These are phyloP conservation scores for Yamadazyma conglobata DNA, from an alignment of 1,139 yeast genomes.

Conservation along the genomic window DNA sequence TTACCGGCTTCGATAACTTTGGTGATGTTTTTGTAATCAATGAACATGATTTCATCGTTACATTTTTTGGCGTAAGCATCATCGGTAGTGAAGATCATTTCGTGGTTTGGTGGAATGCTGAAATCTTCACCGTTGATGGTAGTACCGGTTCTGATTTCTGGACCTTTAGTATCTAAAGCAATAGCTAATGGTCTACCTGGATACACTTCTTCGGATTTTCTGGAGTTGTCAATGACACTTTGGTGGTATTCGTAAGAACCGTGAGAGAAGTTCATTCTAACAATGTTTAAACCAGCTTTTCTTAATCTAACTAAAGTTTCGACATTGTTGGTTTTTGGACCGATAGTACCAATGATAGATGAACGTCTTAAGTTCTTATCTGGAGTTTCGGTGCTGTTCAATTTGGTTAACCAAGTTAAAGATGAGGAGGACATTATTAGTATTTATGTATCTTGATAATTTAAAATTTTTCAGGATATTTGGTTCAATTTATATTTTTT, in stretches of 20 bases:
- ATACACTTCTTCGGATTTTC: constrained; percentile 85
- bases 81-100: constrained; percentile 91
- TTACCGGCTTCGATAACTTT: constrained; percentile 85
- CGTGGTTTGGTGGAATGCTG: constrained; percentile 82
- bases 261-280: constrained; percentile 98
- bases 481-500: constrained; percentile 4
- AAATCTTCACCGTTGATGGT: constrained; percentile 75
- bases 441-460: not conserved
- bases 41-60: constrained; percentile 77
- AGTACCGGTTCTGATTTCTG: constrained; percentile 98
- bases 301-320: constrained; percentile 84
- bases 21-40: constrained; percentile 95
- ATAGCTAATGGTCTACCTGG: constrained; percentile 97
- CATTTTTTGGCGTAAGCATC: constrained; percentile 67
- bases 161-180: constrained; percentile 99
- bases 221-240: constrained; percentile 91
- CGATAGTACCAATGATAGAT: constrained; percentile 96
- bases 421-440: constrained; percentile 28
- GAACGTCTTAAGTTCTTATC: constrained; percentile 88
- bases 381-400: constrained; percentile 77
- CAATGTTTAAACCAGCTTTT: constrained; percentile 96
- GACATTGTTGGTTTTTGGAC: constrained; percentile 92
- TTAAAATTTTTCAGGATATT: constrained; percentile 5
- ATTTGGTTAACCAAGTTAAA: constrained; percentile 73
- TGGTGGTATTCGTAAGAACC: constrained; percentile 97